These are phyloP conservation scores for Arachis monticola DNA, from an alignment of 331 rosid species.

Conservation along the genomic window DNA sequence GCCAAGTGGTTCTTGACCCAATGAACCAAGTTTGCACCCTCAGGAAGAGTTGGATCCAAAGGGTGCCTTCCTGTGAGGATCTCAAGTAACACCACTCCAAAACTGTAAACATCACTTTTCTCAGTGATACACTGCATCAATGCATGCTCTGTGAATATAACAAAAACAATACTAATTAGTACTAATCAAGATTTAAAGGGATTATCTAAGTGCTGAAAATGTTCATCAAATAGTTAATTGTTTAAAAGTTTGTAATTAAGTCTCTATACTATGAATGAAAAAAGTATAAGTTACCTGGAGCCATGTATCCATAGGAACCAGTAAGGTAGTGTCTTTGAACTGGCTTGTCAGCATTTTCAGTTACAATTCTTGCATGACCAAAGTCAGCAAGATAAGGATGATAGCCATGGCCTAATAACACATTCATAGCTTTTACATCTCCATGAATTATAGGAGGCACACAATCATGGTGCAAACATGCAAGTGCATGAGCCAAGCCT, in stretches of 20 bases:
- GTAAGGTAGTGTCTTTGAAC: conserved; percentile 59
- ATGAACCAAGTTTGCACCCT: conserved; percentile 69
- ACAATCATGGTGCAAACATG: conserved; percentile 87
- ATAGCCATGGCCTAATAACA: conserved; percentile 65
- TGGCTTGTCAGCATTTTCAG: conserved; percentile 41
- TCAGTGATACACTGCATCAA: conserved; percentile 69
- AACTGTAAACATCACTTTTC: conserved; percentile 88
- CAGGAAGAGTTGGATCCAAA: conserved; percentile 80
- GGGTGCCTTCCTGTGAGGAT: conserved; percentile 92
- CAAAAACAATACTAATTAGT: conserved; percentile 16
- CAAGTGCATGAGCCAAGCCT: conserved; percentile 81
- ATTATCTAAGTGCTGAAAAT: neutral
- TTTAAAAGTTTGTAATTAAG: too few relatives aligned
- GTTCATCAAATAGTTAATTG: neutral
- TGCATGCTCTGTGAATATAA: conserved; percentile 59
- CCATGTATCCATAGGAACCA: conserved; percentile 92
- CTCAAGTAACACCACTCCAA: conserved; percentile 81
- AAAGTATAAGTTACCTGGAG: conserved; percentile 64
- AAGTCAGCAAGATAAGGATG: conserved; percentile 81
- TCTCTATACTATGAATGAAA: too few relatives aligned
- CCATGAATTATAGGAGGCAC: conserved; percentile 84
- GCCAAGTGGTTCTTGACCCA: conserved; percentile 81
- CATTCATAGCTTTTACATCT: conserved; percentile 86
- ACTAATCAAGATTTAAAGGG: neutral
- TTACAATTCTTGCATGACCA: conserved; percentile 62